phyloP scores from a whole-genome alignment of 148 eudicot genomes.

The Fagopyrum tataricum region DNA sequence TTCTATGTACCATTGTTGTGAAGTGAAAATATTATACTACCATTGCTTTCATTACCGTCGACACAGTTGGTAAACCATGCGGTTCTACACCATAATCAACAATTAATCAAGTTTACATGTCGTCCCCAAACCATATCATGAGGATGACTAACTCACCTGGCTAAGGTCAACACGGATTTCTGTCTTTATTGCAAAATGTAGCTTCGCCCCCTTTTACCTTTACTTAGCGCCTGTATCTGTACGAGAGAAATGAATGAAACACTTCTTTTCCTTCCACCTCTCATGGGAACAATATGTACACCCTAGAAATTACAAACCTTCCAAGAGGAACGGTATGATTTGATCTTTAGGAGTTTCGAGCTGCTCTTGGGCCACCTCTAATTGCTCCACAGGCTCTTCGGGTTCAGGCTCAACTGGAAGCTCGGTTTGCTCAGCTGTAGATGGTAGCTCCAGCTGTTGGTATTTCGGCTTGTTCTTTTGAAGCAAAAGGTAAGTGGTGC shows the following conservation, averaged over 20 bases:
- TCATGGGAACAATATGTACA: constrained; percentile 24
- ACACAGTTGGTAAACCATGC: neutral
- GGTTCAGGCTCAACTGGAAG: constrained; percentile 24
- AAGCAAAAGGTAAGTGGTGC: constrained; percentile 73
- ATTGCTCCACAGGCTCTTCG: constrained; percentile 25
- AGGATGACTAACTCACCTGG: neutral
- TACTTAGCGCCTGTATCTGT: constrained; percentile 89
- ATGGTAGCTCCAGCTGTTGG: constrained; percentile 65
- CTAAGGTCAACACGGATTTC: neutral
- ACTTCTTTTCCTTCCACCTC: constrained; percentile 18
- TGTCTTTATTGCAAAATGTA: constrained; percentile 25
- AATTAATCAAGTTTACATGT: neutral
- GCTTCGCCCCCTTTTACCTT: constrained; percentile 24
- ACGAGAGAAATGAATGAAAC: constrained; percentile 52
- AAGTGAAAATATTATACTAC: neutral
- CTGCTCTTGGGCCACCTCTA: constrained; percentile 24
- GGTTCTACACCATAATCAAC: neutral
- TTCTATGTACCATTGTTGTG: no score
- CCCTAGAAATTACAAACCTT: constrained; percentile 80
- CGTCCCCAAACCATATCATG: neutral
- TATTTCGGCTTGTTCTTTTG: constrained; percentile 87
- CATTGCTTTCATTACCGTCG: neutral
- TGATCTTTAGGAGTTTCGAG: constrained; percentile 42
- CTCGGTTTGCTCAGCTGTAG: constrained; percentile 20
- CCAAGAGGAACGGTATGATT: constrained; percentile 64